Base-by-base conservation (phyloP, 805 yeast genomes). In the Ogataea trehalophila region DNA sequence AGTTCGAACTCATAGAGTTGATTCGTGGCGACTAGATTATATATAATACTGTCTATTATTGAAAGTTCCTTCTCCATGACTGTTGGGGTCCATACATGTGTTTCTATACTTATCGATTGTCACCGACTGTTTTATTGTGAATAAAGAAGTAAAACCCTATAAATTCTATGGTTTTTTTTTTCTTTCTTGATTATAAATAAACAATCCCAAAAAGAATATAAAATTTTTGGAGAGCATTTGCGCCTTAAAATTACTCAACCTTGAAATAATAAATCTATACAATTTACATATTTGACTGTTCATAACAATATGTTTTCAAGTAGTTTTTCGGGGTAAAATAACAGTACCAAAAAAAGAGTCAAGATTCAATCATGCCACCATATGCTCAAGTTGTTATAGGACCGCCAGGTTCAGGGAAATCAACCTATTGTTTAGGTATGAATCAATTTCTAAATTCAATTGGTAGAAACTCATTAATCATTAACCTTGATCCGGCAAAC, bases 341-440 rank as follows among this genome's bases (percentile, higher is more conserved):
- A n/a, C n/a, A n/a, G n/a, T n/a, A n/a, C n/a, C n/a, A 3, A 20
- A 20, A 8, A 15, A 39, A 17, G 26, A 16, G 37, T 17, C 5
- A 23, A 20, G 6, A 26, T 26, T 13, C 40, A 31, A 15, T 44
- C 22, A 76, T 79, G 83, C 71, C 82, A 8, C 68, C 71, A 14
- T 87, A 87, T 66, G 97, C 95, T 4, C 97, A 94, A 68, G 79
- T 94, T 9, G 91, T 92, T 9, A 89, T 94, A 36, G 99, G 99
- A 0, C 98, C 99, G 0, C 99, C 99, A 0, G 99, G 99, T 1
- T 78, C 96, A 0, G 99, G 99, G 1, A 94, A 94, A 61, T 87
- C 97, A 0, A 95, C 99, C 0, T 94, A 88, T 63, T 91, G 97
- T 65, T 74, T 82, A 63, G 99, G 99, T 39, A 81, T 92, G 81